A percentile compares a stretch with the other conserved stretches of the same genome.
Conservation (phyloP, 1,284 basidiomycete species). For the Rhodotorula sp. region DNA sequence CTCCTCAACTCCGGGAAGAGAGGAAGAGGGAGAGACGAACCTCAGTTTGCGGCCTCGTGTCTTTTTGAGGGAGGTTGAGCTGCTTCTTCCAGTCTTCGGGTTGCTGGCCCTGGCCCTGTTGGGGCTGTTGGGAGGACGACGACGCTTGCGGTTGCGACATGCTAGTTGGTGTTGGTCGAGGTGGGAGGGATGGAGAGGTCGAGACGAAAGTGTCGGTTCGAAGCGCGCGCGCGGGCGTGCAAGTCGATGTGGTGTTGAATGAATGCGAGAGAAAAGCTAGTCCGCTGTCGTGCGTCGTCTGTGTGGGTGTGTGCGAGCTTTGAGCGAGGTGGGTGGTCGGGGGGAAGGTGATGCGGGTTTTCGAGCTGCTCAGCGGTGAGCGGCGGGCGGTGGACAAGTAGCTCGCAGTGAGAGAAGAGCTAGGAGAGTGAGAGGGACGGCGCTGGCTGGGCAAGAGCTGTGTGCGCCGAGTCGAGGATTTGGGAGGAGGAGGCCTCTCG, state of each 20-base stretch:
- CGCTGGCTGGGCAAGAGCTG: no score
- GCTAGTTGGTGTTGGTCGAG: not conserved
- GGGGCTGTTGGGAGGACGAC: not conserved
- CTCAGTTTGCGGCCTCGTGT: conserved; percentile 86
- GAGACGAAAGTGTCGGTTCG: not conserved
- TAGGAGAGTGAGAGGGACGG: not conserved
- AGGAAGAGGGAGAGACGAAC: conserved; percentile 45
- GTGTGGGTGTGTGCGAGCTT: no score
- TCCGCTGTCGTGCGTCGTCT: no score
- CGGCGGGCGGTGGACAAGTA: not conserved
- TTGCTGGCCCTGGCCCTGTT: no score
- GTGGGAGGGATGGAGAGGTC: not conserved
- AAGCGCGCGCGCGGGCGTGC: not conserved
- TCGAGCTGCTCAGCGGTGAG: not conserved
- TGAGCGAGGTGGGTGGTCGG: not conserved
- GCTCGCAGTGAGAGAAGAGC: not conserved
- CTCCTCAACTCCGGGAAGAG: not conserved
- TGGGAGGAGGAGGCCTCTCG: no score
- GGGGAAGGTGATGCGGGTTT: not conserved
- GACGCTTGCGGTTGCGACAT: not conserved
- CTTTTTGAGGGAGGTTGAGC: conserved; percentile 83
- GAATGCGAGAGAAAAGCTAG: not conserved
- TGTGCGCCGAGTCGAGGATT: no score
- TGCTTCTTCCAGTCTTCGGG: conserved; percentile 56
- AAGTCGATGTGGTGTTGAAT: not conserved